These are phyloP conservation scores for Kalanchoe fedtschenkoi DNA, from an alignment of 164 flowering plant genomes.

Conservation along the genomic window DNA sequence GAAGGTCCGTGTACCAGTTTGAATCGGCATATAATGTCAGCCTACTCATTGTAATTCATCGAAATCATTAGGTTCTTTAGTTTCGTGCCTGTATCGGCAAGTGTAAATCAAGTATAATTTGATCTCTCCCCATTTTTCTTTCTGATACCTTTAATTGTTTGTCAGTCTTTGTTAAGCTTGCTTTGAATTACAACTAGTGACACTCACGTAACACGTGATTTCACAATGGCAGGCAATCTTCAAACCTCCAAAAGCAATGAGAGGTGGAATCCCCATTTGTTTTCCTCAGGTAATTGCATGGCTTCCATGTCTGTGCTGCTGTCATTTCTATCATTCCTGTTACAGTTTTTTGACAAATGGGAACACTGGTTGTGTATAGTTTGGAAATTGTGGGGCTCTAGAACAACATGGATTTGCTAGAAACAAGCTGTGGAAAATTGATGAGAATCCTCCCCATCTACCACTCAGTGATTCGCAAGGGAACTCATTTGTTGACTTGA, in stretches of 20 bases:
- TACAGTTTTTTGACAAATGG: constrained; percentile 2
- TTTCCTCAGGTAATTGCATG: constrained; percentile 70
- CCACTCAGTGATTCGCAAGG: constrained; percentile 44
- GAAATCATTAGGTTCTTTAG: neutral
- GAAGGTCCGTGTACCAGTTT: neutral
- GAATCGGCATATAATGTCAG: neutral
- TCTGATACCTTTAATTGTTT: too few species aligned
- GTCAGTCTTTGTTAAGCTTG: too few species aligned
- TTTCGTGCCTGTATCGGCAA: neutral
- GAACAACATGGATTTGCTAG: constrained; percentile 93
- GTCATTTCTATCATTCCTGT: neutral
- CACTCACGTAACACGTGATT: neutral
- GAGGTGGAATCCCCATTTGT: constrained; percentile 89
- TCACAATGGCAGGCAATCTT: constrained; percentile 51
- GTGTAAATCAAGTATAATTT: neutral
- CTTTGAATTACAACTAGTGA: neutral
- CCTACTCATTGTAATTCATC: neutral
- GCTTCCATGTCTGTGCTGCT: neutral
- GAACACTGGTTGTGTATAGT: constrained; percentile 29
- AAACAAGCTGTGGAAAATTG: constrained; percentile 76
- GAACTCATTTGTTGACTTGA: constrained; percentile 57
- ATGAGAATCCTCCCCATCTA: constrained; percentile 66
- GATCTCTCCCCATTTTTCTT: neutral
- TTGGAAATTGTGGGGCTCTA: constrained; percentile 66
- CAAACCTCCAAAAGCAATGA: constrained; percentile 73